These are phyloP conservation scores for Marchantia polymorpha DNA, from an alignment of 225 moss, liverwort and hornwort genomes.

Conservation along the genomic window DNA sequence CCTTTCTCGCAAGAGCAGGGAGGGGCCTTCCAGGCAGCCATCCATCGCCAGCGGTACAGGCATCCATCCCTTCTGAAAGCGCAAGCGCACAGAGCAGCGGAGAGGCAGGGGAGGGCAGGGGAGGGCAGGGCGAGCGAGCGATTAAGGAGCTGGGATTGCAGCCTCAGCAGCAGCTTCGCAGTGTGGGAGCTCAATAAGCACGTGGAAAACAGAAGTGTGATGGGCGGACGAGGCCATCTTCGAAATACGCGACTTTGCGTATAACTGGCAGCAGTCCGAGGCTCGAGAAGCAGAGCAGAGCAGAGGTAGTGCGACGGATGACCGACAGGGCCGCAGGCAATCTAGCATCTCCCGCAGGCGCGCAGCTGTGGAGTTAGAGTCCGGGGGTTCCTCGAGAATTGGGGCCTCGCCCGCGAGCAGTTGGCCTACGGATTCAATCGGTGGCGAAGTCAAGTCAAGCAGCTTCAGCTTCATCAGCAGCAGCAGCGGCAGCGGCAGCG, in stretches of 20 bases:
- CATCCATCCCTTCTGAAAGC: not conserved
- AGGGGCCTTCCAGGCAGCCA: not conserved
- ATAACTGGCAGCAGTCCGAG: not conserved
- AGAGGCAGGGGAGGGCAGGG: too few relatives aligned
- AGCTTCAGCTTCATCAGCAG: too few relatives aligned
- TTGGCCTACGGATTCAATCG: not conserved
- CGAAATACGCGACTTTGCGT: conserved; percentile 2
- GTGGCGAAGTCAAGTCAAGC: not conserved
- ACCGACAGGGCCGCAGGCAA: not conserved
- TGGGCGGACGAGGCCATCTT: conserved; percentile 8
- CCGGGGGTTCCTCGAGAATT: not conserved
- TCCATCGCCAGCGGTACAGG: not conserved
- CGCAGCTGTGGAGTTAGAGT: not conserved
- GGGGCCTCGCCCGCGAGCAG: not conserved
- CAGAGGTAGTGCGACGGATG: not conserved
- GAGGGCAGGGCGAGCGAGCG: too few relatives aligned
- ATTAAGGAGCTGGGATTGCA: not conserved
- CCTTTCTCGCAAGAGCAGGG: not conserved
- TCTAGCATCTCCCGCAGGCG: not conserved
- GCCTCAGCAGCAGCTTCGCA: conserved; percentile 13
- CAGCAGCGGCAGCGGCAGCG: too few relatives aligned
- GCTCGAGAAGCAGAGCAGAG: not conserved
- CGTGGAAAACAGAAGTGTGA: conserved; percentile 12
- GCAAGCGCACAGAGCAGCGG: not conserved
- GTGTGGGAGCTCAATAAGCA: conserved; percentile 12